Base-by-base conservation (phyloP, 352 stramenopile species). In the Peronospora belbahrii region DNA sequence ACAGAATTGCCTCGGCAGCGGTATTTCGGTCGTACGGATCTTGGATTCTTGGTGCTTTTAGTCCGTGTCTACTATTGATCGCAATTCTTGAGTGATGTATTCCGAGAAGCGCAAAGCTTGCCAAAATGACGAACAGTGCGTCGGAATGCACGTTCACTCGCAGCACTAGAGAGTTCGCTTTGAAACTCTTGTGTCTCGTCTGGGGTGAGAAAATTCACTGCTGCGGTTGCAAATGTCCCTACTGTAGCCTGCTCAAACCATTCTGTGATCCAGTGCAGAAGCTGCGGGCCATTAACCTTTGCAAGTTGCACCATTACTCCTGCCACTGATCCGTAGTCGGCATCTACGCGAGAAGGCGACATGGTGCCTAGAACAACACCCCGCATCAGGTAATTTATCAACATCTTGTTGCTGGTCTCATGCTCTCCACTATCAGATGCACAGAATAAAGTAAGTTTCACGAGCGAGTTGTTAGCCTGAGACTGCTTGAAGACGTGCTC, bases 51-150 rank as follows among this genome's bases (percentile, higher is more conserved):
- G 14, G 14, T 18, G 17, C 18, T 43, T 34, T 5, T 18, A 23
- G n/a, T 37, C 27, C 24, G 3, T 23, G 56, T 18, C 31, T 67
- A 69, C 18, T 59, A 42, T 18, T 54, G 44, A 14, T 68, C 57
- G 22, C 43, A 35, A 37, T 56, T 43, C 43, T 62, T 73, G 19
- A 69, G 62, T 40, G 64, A 70, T 13, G 77, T 70, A n/a, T 84
- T 87, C 24, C 79, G 67, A 43, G 78, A 87, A 48, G 65, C 70
- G 36, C 82, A 94, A n/a, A 85, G 59, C 44, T 86, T 86, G 27
- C 72, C 75, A 37, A 94, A 94, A 49, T 92, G 80, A 17, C 81
- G 78, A 15, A 92, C 57, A 1, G 62, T 64, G 19, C 81, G 78
- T 32, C 83, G 72, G 42, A 92, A 94, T 30, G 74, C 59, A 27